Conservation (phyloP, 495 filamentous ascomycete genomes). For the Astrothelium macrocarpum region DNA sequence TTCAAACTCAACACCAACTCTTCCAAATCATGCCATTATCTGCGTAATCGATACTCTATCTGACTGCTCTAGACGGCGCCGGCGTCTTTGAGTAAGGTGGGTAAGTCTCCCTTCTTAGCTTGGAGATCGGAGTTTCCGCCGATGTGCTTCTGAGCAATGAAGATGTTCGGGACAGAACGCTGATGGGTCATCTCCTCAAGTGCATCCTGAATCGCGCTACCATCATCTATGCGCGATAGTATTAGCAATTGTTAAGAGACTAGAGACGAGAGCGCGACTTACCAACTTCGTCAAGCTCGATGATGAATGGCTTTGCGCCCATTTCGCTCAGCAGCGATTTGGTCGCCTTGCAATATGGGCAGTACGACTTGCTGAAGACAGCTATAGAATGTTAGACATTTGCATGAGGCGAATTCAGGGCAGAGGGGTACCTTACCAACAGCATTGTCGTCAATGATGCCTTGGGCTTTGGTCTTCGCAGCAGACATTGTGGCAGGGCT, state of each 20-base stretch:
- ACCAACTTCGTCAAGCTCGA: slow-evolving; percentile 84
- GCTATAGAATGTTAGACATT: slow-evolving; percentile 40
- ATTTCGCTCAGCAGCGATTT: slow-evolving; percentile 61
- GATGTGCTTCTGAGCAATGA: slow-evolving; percentile 81
- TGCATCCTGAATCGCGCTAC: slow-evolving; percentile 70
- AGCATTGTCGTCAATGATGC: slow-evolving; percentile 81
- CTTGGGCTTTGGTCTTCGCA: slow-evolving; percentile 76
- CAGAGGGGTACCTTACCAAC: slow-evolving; percentile 55
- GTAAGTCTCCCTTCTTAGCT: slow-evolving; percentile 47
- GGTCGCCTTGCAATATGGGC: slow-evolving; percentile 81
- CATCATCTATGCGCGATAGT: slow-evolving; percentile 49
- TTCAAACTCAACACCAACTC: neutral
- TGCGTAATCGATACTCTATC: neutral
- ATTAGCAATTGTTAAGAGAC: neutral
- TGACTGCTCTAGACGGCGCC: slow-evolving; percentile 45
- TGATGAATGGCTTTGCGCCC: slow-evolving; percentile 60
- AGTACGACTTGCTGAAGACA: slow-evolving; percentile 93
- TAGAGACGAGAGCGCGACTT: slow-evolving; percentile 25
- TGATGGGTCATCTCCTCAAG: slow-evolving; percentile 72
- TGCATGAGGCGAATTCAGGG: neutral
- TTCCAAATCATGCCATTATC: neutral
- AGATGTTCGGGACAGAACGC: slow-evolving; percentile 89
- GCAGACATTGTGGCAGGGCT: slow-evolving; percentile 64
- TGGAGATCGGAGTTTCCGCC: slow-evolving; percentile 95
- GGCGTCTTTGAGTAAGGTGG: slow-evolving; percentile 52